phyloP scores from a whole-genome alignment of 106 monocot species.

The Posidonia australis region DNA sequence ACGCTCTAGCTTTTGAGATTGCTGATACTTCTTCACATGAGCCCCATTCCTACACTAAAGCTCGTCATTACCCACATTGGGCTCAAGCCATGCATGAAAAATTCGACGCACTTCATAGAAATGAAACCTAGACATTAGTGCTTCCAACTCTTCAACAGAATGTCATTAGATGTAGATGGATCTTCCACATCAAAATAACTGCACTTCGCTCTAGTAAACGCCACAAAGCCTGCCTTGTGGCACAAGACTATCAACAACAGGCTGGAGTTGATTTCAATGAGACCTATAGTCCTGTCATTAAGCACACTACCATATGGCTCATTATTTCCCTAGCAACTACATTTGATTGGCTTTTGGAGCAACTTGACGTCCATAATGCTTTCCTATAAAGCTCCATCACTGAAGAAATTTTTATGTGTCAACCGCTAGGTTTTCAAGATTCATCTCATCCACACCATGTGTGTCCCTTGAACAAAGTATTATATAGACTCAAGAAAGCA shows the following conservation, averaged over 20 bases:
- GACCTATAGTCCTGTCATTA: neutral
- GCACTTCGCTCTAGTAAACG: neutral
- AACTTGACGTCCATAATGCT: constrained; percentile 5
- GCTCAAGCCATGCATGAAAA: neutral
- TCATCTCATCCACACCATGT: neutral
- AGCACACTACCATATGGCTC: neutral
- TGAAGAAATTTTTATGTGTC: neutral
- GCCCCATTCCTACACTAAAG: neutral
- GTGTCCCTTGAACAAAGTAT: neutral
- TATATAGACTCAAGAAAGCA: neutral
- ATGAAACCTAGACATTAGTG: neutral
- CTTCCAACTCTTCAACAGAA: neutral
- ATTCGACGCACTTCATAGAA: neutral
- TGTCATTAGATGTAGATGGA: neutral
- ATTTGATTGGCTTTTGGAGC: neutral
- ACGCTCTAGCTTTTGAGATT: too few relatives aligned
- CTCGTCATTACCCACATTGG: neutral
- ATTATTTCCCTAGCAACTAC: neutral
- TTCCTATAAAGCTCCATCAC: neutral
- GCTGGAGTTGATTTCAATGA: neutral
- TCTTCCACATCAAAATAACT: neutral
- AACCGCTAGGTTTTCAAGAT: neutral
- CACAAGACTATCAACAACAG: neutral
- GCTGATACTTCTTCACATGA: too few relatives aligned
- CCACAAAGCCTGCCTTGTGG: neutral